Conservation (phyloP, 148 eudicot genomes). For the Rhododendron molle region DNA sequence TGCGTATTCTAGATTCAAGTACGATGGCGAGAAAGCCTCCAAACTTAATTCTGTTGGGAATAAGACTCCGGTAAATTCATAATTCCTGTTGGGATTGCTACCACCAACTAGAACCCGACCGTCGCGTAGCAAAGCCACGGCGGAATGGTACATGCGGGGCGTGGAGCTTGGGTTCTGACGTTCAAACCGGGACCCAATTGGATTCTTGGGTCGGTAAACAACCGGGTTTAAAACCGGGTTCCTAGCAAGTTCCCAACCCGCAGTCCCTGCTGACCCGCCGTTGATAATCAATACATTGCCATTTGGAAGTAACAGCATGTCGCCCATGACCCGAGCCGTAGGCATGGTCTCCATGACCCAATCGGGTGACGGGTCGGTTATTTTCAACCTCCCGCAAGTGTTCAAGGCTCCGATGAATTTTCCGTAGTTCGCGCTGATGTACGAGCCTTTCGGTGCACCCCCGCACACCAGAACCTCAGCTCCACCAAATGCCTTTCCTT, state of each 20-base stretch:
- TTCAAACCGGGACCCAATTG: slow-evolving; percentile 43
- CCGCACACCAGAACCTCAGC: slow-evolving; percentile 50
- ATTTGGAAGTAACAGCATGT: slow-evolving; percentile 43
- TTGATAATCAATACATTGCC: slow-evolving; percentile 53
- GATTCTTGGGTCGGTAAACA: slow-evolving; percentile 37
- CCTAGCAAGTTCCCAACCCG: slow-evolving; percentile 66
- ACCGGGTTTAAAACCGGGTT: slow-evolving; percentile 54
- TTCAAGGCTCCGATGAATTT: slow-evolving; percentile 23
- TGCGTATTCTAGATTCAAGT: slow-evolving; percentile 26
- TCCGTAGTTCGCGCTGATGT: neutral
- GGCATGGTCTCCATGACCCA: slow-evolving; percentile 55
- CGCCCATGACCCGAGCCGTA: slow-evolving; percentile 39
- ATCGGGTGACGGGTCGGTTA: slow-evolving; percentile 31
- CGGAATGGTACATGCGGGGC: slow-evolving; percentile 73
- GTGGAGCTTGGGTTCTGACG: slow-evolving; percentile 31
- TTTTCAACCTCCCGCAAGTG: slow-evolving; percentile 35
- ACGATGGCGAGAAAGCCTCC: slow-evolving; percentile 59
- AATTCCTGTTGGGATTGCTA: slow-evolving; percentile 54
- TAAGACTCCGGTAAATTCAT: slow-evolving; percentile 43
- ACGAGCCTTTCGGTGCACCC: slow-evolving; percentile 41
- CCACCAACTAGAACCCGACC: slow-evolving; percentile 42
- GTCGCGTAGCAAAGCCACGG: slow-evolving; percentile 38
- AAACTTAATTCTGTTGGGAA: slow-evolving; percentile 66
- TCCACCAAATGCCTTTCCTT: neutral
- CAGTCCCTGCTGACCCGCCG: slow-evolving; percentile 54